Evolutionary conservation across 2,329 filamentous ascomycete species (phyloP), one percentile per base, ranked within the genome.

Genomic region (Diplocarpon rosae): DNA sequence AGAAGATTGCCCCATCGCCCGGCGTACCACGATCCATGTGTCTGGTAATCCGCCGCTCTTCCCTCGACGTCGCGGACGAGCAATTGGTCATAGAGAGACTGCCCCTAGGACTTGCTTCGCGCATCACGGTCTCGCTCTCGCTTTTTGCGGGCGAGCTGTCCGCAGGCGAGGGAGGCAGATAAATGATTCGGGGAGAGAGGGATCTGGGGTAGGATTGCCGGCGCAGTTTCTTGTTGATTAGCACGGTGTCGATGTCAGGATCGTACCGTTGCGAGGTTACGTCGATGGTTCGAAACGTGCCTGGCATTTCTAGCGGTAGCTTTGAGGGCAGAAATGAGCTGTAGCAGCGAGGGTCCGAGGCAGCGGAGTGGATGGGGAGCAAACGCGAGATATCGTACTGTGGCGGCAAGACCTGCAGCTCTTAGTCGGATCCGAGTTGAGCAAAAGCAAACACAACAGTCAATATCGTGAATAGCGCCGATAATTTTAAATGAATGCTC

Each of bases 1-100:
- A 48, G 29, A 55, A 56, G 13, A 52, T 56, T 5, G 48, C 48
- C 24, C 44, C 42, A 48, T 61, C 59, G 13, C 58, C 59, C 1
- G 57, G 59, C 10, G 57, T 48, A 9, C 57, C 57, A 9, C 59
- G 56, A 44, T 52, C 50, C 36, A 60, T 50, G 17, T 52, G 37
- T 48, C 53, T 57, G 16, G 53, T 59, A 20, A 60, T 46, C 17
- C 52, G 49, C 11, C 45, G 39, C 12, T 52, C 51, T 42, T 59
- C 55, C 30, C 42, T 51, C 1, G 43, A 44, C 24, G 42, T 45
- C 2, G 46, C 45, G 20, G 20, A 24, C 20, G 20, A 24, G 20
- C 20, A 4, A 24, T 24, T 24, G 20, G 20, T 24, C 20, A 7
- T 7, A 13, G 51, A 48, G 10, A 47, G 44, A 42, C 43, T 52